Conservation (phyloP, 257 asterid species). For the Sherardia arvensis region DNA sequence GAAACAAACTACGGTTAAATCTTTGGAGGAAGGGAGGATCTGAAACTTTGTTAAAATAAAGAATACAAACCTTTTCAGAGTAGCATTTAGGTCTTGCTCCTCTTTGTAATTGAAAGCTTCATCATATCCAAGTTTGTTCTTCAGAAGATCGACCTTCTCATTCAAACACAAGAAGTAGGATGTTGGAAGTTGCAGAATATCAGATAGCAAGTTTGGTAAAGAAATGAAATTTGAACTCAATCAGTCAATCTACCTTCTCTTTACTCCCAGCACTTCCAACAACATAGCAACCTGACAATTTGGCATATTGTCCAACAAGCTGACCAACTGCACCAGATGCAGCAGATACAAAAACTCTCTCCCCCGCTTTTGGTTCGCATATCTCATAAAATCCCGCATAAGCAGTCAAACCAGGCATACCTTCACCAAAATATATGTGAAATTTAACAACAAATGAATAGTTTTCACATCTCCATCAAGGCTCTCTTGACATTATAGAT, state of each 20-base stretch:
- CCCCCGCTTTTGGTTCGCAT: neutral
- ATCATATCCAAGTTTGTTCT: constrained; percentile 26
- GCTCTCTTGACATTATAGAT: neutral
- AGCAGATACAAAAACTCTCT: neutral
- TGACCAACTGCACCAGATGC: constrained; percentile 6
- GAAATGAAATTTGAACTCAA: neutral
- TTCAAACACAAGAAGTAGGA: neutral
- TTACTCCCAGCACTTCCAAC: constrained; percentile 9
- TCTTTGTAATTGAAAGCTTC: constrained; percentile 32
- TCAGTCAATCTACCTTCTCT: constrained; percentile 11
- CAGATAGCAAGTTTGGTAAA: neutral
- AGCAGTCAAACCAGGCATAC: constrained; percentile 6
- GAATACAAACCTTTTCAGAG: constrained; percentile 22
- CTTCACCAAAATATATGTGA: neutral
- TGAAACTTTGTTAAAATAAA: no score
- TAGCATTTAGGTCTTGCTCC: constrained; percentile 16
- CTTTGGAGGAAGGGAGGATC: no score
- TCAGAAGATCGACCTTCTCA: constrained; percentile 21
- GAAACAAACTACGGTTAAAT: neutral
- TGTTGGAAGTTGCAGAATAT: neutral
- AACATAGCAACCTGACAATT: constrained; percentile 5
- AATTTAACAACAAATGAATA: neutral
- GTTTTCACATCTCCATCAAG: neutral
- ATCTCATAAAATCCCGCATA: constrained; percentile 2
- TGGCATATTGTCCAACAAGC: constrained; percentile 6